phyloP scores from a whole-genome alignment of 2,329 filamentous ascomycete genomes.

The Penicillium sp. region DNA sequence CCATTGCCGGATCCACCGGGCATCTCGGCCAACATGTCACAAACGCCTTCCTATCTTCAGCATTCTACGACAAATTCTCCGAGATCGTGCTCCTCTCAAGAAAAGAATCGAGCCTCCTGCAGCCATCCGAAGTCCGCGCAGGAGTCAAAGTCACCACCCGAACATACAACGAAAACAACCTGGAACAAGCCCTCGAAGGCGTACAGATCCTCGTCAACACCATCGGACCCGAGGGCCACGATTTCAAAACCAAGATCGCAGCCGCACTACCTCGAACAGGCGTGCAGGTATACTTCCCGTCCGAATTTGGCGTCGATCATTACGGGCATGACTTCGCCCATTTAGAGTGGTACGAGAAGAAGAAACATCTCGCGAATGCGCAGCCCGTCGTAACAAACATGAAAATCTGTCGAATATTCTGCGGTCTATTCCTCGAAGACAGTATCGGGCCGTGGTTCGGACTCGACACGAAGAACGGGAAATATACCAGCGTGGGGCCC shows the following conservation, averaged over 20 bases:
- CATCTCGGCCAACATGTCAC: slow-evolving; percentile 20
- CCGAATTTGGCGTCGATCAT: slow-evolving; percentile 43
- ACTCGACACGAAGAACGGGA: slow-evolving; percentile 24
- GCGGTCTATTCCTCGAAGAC: slow-evolving; percentile 2
- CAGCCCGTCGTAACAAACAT: slow-evolving; percentile 12
- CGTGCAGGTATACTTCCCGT: slow-evolving; percentile 36
- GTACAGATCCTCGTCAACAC: slow-evolving; percentile 38
- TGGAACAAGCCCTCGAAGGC: slow-evolving; percentile 27
- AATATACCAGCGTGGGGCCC: slow-evolving; percentile 34
- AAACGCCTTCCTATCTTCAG: slow-evolving; percentile 23
- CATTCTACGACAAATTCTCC: slow-evolving; percentile 22
- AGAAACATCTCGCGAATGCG: background rate
- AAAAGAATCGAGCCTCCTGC: slow-evolving; percentile 9
- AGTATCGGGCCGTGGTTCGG: slow-evolving; percentile 36
- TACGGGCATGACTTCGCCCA: slow-evolving; percentile 20
- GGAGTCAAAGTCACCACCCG: slow-evolving; percentile 17
- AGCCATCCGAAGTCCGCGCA: background rate
- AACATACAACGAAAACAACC: slow-evolving; percentile 23
- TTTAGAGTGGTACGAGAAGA: slow-evolving; percentile 10
- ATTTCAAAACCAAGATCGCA: slow-evolving; percentile 32
- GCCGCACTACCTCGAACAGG: slow-evolving; percentile 23
- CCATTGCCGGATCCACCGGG: slow-evolving; percentile 29
- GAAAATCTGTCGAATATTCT: slow-evolving; percentile 3
- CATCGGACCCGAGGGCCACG: slow-evolving; percentile 28
- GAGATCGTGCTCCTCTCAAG: slow-evolving; percentile 27